Evolutionary conservation across 2,329 filamentous ascomycete species (phyloP), one percentile per base, ranked within the genome.

Genomic region (Neospermospora avenae): DNA sequence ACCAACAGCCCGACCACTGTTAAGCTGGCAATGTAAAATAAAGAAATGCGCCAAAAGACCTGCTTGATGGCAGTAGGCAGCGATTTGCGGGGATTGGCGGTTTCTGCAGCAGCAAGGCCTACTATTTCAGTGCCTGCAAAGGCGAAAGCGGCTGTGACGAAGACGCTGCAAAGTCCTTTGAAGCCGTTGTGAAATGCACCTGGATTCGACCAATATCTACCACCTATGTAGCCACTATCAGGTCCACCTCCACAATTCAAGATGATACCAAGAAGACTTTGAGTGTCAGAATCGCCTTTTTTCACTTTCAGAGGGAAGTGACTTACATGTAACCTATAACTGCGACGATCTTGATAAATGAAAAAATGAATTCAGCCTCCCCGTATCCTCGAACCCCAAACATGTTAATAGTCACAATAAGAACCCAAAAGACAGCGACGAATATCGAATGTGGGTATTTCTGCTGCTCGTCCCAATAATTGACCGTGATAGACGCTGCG

Each of bases 11-110:
- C 91, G 59, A 97, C 85, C 3, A 97, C 78, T 4, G 85, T 85
- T 11, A 97, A 81, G 0, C 90, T 89, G 35, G 96, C 85, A 53
- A 97, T 81, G 76, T 96, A 97, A 78, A 97, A 97, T 59, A 96
- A 81, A 3, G 86, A 85, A 71, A 96, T 96, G 70, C 93, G 88
- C 92, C 93, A 97, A 75, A 96, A 96, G 22, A 96, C 91, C 73
- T 96, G 92, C 77, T 96, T 96, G 69, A 96, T 86, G 13, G 93
- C 93, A 0, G 86, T 91, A 0, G 93, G 93, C 0, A 97, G 80
- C 1, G 88, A 90, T 72, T 95, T 90, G 60, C 88, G 82, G 3
- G 89, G 89, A 70, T 91, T 91, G n/a, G 82, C 84, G 1, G 89
- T 89, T 73, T 93, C 89, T 34, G 89, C 89, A 1, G 89, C 89